Evolutionary conservation across 805 yeast genomes (phyloP), one percentile per base, ranked within the genome.

Genomic region (Ogataea corticis): DNA sequence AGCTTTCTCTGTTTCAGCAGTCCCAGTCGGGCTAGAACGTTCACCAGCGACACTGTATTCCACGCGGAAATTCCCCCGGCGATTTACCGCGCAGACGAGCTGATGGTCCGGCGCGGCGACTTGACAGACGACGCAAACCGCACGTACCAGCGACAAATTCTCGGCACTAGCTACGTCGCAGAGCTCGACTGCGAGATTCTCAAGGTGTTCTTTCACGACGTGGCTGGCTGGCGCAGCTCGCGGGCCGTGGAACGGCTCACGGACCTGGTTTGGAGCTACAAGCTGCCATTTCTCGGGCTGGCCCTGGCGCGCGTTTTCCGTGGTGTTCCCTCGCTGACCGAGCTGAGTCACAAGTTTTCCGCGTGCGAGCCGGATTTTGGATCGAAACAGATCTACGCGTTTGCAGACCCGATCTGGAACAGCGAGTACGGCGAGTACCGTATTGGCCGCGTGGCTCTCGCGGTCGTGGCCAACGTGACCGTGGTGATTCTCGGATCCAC

Each of bases 91-190:
- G 9, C 25, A 9, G 45, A 41, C 12, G 9, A n/a, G 5, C 16
- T 45, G n/a, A 35, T 41, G 17, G 45, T 45, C 14, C 38, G 31
- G 3, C 17, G 41, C 9, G 35, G 37, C 25, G 41, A 42, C 17
- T 9, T 28, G n/a, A 28, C 31, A 6, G 30, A 28, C 17, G 12
- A 21, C 12, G 14, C 30, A 4, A 15, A 36, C 17, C 7, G 11
- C 6, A 15, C 7, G 14, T 36, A 33, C 12, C 51, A 47, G 21
- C n/a, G 36, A 11, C 49, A 48, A 15, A 45, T 48, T 23, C 33
- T 45, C 12, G 51, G 51, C 6, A 45, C 44, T 12, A 17, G 15
- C 15, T 41, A 28, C 18, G 41, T 45, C 7, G 25, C 41, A 3
- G 38, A 30, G 28, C 33, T 32, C n/a, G 42, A 33, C 27, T 28